phyloP scores from a whole-genome alignment of 192 early-diverging fungal species.

The Coemansia guatemalensis region DNA sequence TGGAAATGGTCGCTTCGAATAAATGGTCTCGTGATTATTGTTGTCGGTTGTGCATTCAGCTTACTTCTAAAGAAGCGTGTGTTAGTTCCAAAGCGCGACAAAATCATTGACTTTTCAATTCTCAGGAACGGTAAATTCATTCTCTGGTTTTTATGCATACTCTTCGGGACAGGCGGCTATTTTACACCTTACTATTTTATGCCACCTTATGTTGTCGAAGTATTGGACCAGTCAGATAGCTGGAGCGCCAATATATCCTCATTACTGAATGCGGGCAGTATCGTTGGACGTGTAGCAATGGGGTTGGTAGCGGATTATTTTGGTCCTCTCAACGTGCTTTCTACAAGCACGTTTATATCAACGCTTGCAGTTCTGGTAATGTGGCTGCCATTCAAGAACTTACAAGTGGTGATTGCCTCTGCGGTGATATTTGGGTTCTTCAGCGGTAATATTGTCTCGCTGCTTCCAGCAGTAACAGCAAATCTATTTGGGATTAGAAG shows the following conservation, averaged over 20 bases:
- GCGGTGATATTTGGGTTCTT: conserved; percentile 35
- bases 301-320: conserved; percentile 25
- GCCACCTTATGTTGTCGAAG: conserved; percentile 20
- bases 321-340: conserved; percentile 26
- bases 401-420: conserved; percentile 21
- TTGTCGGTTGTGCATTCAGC: not conserved
- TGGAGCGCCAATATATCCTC: conserved; percentile 37
- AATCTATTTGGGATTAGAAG: conserved; percentile 33
- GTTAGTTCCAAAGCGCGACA: conserved; percentile 13
- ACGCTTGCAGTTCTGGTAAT: conserved; percentile 30
- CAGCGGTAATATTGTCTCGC: conserved; percentile 30
- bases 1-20: conserved; percentile 67
- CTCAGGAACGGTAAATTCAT: too few species aligned
- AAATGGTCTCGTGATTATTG: conserved; percentile 55
- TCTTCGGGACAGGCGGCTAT: conserved; percentile 16
- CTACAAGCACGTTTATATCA: conserved; percentile 15
- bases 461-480: conserved; percentile 37
- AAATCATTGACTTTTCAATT: conserved; percentile 36
- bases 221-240: conserved; percentile 10
- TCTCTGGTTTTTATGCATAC: too few species aligned
- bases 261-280: conserved; percentile 34
- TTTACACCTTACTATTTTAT: conserved; percentile 24
- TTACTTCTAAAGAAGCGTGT: conserved; percentile 30
- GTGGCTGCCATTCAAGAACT: conserved; percentile 32
- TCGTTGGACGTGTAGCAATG: conserved; percentile 29